Percentiles rank a stretch among this genome's conserved stretches.
Evolutionary conservation across 805 yeast species (phyloP).

Genomic region (Nakazawaea ambrosiae): DNA sequence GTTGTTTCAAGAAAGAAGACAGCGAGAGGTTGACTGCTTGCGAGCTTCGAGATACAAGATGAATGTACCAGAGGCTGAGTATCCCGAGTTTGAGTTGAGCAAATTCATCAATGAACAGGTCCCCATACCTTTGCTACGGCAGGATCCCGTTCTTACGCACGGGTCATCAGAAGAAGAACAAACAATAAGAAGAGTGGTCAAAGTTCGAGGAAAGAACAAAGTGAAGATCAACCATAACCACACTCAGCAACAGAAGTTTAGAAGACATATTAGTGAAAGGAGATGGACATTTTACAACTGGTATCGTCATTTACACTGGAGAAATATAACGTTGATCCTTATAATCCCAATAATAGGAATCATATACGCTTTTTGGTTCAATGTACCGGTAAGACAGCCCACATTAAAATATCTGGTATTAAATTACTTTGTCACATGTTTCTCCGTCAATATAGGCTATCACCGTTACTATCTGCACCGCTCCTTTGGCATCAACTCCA

Average conservation of each 20-base stretch:
- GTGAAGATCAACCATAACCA: conserved; percentile 17
- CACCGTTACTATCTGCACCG: conserved; percentile 73
- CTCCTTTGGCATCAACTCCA: conserved; percentile 36
- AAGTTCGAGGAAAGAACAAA: conserved; percentile 14
- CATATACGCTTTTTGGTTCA: conserved; percentile 25
- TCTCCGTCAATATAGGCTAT: conserved; percentile 79
- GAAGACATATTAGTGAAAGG: conserved; percentile 57
- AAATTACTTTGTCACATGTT: conserved; percentile 53
- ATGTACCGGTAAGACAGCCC: conserved; percentile 34
- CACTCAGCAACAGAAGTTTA: conserved; percentile 12
- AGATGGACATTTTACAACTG: conserved; percentile 73
- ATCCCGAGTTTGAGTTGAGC: conserved; percentile 21
- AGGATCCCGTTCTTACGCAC: not conserved
- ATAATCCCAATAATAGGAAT: conserved; percentile 49
- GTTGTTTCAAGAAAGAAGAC: too few species aligned
- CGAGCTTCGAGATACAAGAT: too few species aligned
- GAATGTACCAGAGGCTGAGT: conserved; percentile 21
- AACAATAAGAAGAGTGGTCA: not conserved
- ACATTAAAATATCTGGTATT: conserved; percentile 48
- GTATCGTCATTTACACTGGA: conserved; percentile 72
- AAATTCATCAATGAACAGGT: not conserved
- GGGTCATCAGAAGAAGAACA: not conserved
- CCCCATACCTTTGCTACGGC: not conserved
- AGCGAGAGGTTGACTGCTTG: too few species aligned
- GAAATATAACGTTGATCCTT: conserved; percentile 49